Conservation (phyloP, 202 grass and related monocot genomes). For the Eragrostis tef region DNA sequence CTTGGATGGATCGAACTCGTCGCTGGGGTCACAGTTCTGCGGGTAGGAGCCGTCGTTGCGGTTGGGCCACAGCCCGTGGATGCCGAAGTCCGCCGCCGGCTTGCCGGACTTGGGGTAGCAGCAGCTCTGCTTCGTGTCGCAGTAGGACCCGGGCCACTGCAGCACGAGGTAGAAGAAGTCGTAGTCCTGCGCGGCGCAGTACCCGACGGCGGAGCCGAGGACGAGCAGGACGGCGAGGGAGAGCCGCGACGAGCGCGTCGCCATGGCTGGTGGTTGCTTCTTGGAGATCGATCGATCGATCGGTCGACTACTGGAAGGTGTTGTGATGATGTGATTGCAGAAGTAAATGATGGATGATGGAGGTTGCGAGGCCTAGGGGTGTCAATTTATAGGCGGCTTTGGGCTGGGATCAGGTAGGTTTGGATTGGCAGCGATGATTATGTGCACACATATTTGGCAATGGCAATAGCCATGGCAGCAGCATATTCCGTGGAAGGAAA, state of each 20-base stretch:
- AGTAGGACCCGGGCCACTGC: conserved; percentile 96
- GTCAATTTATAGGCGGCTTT: conserved; percentile 54
- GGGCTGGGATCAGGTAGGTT: not conserved
- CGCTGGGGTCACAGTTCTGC: conserved; percentile 63
- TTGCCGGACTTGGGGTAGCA: conserved; percentile 86
- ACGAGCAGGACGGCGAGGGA: conserved; percentile 38
- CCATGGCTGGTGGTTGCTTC: conserved; percentile 47
- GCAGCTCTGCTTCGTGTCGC: conserved; percentile 82
- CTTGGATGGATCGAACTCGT: conserved; percentile 65
- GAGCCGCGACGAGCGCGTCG: conserved; percentile 8
- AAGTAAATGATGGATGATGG: not conserved
- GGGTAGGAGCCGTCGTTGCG: conserved; percentile 82
- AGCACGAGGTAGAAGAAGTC: conserved; percentile 94
- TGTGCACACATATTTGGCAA: not conserved
- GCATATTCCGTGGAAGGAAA: conserved; percentile 38
- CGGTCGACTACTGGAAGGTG: too few relatives aligned
- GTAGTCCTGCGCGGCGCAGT: conserved; percentile 57
- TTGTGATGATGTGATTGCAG: not conserved
- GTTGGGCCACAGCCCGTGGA: conserved; percentile 97
- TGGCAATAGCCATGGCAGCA: conserved; percentile 14
- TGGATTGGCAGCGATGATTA: conserved; percentile 7
- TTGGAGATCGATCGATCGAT: not conserved
- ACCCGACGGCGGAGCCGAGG: conserved; percentile 25
- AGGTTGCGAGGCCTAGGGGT: not conserved
- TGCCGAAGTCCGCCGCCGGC: conserved; percentile 84